Base-by-base conservation (phyloP, 2,329 filamentous ascomycete species). In the Aspergillus persii region DNA sequence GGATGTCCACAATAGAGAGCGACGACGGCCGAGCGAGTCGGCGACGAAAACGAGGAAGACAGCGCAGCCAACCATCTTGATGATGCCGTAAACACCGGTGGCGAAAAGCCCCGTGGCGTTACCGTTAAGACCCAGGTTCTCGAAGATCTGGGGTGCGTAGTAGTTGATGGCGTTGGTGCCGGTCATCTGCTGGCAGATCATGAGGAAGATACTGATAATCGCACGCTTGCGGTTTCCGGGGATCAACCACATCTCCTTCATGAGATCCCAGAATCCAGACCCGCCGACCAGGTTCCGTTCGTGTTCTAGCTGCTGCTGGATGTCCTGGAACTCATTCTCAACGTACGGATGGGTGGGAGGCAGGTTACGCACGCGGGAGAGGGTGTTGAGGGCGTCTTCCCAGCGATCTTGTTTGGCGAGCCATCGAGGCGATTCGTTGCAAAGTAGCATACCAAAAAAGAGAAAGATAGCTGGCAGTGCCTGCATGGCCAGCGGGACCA, bases 371-470 rank as follows among this genome's bases (percentile, higher is more conserved):
- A 91, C 79, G 41, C 73, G 77, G 23, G 82, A 79, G 6, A 91
- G 80, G 18, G 86, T 82, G 0, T 60, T 61, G 3, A 81, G 83
- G 1, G 88, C 85, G 46, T 87, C 78, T 60, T 90, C 87, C 86
- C 86, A 89, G 63, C 86, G 81, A 66, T 89, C 87, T 66, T 85
- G 81, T 64, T 86, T 84, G 27, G 87, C 88, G 27, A 88, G 82
- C 83, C 85, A 90, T 64, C 88, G 82, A 12, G 88, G 87, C 6
- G 85, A 87, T 67, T 89, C 87, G 67, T 84, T 83, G 68, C 86
- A 88, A 53, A 87, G 71, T 1, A 84, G 69, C 81, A 91, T 89
- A 63, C 85, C 84, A 15, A 78, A 33, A 31, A 88, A 77, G 12
- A 91, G 79, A 27, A 88, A 74, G 4, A 85, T 64, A 1, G 87